These are phyloP conservation scores for Pistacia atlantica DNA, from an alignment of 345 rosid species.

Conservation along the genomic window DNA sequence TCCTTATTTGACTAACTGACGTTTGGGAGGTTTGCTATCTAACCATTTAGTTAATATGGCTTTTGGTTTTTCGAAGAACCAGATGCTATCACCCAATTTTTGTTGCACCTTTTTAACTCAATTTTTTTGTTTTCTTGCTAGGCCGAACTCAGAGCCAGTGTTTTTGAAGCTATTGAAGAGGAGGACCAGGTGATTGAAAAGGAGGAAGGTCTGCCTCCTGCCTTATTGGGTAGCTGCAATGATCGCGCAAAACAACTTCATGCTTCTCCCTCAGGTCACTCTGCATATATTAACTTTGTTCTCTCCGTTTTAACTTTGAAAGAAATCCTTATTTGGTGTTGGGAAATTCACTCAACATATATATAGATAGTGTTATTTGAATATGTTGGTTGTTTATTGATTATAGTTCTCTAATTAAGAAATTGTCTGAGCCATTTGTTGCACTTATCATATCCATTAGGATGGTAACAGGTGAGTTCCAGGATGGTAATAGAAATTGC, in stretches of 20 bases:
- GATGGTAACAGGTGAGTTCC: background rate
- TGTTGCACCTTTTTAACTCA: background rate
- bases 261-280: conserved; percentile 89
- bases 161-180: conserved; percentile 97
- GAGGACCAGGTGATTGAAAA: conserved; percentile 81
- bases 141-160: conserved; percentile 99
- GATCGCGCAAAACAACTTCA: conserved; percentile 91
- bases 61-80: conserved; percentile 4
- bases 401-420: background rate
- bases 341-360: background rate
- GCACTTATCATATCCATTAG: background rate
- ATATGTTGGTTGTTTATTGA: background rate
- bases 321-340: background rate
- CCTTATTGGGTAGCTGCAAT: conserved; percentile 93
- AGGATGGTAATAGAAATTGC: too few relatives aligned
- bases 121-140: conserved; percentile 24
- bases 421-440: background rate
- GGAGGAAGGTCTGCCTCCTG: conserved; percentile 83
- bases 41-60: background rate
- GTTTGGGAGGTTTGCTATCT: background rate
- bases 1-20: background rate
- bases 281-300: conserved; percentile 1
- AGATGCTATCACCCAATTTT: background rate
- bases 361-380: too few relatives aligned
- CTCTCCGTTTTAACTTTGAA: background rate